These are phyloP conservation scores for Crataegus laevigata DNA, from an alignment of 306 rosid genomes.

Conservation along the genomic window DNA sequence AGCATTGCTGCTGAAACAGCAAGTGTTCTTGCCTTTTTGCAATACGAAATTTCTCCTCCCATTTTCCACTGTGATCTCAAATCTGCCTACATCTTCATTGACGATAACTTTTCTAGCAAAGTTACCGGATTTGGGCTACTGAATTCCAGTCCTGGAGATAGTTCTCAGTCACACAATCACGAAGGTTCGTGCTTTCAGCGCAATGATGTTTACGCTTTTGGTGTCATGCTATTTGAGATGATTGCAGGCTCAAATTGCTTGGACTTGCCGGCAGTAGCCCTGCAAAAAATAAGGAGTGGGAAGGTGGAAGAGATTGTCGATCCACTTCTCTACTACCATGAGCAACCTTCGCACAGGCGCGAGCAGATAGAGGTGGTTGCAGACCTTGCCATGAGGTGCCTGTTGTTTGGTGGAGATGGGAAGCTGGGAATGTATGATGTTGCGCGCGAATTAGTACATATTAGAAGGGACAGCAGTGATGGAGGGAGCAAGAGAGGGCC, in stretches of 20 bases:
- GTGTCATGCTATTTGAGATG: constrained; percentile 67
- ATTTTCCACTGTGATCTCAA: constrained; percentile 68
- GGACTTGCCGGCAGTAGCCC: constrained; percentile 48
- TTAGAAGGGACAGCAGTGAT: constrained; percentile 44
- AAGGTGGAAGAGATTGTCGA: constrained; percentile 79
- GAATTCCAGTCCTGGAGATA: constrained; percentile 19
- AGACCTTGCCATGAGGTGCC: constrained; percentile 87
- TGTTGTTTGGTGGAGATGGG: constrained; percentile 74
- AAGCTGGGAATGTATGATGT: constrained; percentile 77
- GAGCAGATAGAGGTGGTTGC: constrained; percentile 76
- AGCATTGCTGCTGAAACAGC: constrained; percentile 75
- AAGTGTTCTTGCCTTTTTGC: constrained; percentile 59
- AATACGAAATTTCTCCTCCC: constrained; percentile 67
- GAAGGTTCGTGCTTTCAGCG: constrained; percentile 8
- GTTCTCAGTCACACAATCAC: constrained; percentile 19
- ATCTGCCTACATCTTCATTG: constrained; percentile 57
- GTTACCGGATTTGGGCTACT: constrained; percentile 61
- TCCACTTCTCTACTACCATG: constrained; percentile 66
- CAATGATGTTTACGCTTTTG: constrained; percentile 77
- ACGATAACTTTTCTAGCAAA: constrained; percentile 50
- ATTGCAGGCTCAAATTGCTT: constrained; percentile 62
- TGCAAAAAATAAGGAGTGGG: constrained; percentile 62
- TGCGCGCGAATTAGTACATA: constrained; percentile 50
- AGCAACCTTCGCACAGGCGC: constrained; percentile 38
- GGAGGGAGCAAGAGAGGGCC: constrained; percentile 47